phyloP scores from a whole-genome alignment of 306 rosid genomes.

The Cucurbita moschata region DNA sequence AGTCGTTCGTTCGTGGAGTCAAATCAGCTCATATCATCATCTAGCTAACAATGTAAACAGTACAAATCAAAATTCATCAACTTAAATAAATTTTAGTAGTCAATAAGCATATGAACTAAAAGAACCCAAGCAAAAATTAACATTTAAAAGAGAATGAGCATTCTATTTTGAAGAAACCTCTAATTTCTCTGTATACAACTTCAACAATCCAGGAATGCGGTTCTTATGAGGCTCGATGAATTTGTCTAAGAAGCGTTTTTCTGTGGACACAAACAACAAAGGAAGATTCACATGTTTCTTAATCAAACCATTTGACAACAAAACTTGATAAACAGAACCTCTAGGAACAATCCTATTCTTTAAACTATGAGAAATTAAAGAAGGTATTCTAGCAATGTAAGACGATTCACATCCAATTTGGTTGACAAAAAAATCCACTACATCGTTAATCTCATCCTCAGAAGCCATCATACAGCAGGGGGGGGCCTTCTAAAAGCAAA shows the following conservation, averaged over 20 bases:
- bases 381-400: neutral
- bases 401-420: slow-evolving; percentile 15
- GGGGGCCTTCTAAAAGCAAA: slow-evolving; percentile 29
- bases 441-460: slow-evolving; percentile 15
- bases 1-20: neutral
- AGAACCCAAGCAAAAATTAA: too few species aligned
- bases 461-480: slow-evolving; percentile 27
- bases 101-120: too few species aligned
- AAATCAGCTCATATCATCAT: neutral
- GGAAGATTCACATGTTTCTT: neutral
- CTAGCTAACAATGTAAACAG: neutral
- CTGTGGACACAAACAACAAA: neutral
- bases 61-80: neutral
- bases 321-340: slow-evolving; percentile 13
- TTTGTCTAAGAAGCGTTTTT: slow-evolving; percentile 7
- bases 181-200: slow-evolving; percentile 11
- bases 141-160: neutral
- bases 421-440: slow-evolving; percentile 28
- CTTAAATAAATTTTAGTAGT: too few species aligned
- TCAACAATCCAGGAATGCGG: slow-evolving; percentile 10
- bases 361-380: slow-evolving; percentile 13
- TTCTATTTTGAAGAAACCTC: neutral
- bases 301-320: slow-evolving; percentile 19
- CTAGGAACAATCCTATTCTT: slow-evolving; percentile 33
- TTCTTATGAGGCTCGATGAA: slow-evolving; percentile 9